Evolutionary conservation across 257 asterid species (phyloP).

Genomic region (Lithospermum erythrorhizon): DNA sequence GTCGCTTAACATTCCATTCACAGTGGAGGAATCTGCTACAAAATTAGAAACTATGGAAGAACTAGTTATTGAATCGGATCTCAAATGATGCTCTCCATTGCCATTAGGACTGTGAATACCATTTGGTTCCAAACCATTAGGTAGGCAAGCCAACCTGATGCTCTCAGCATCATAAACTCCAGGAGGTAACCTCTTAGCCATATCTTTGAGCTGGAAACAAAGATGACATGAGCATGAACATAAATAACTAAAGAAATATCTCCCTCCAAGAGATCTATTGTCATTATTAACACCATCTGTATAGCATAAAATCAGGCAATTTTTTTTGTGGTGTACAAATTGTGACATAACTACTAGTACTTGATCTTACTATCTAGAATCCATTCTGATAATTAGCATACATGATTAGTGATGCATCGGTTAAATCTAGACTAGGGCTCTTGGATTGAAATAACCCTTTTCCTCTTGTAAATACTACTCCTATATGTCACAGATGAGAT

Average conservation of each 20-base stretch:
- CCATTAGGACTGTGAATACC: conserved; percentile 29
- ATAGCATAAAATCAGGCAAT: not conserved
- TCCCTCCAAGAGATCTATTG: not conserved
- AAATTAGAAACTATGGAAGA: conserved; percentile 32
- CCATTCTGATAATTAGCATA: not conserved
- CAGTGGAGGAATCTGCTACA: conserved; percentile 24
- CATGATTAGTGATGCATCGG: not conserved
- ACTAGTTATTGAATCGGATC: conserved; percentile 27
- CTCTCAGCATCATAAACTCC: conserved; percentile 62
- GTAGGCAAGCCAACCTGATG: conserved; percentile 51
- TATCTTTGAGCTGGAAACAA: conserved; percentile 66
- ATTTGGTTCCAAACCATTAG: conserved; percentile 56
- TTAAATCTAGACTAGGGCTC: not conserved
- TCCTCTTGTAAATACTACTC: conserved; percentile 3
- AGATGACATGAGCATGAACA: conserved; percentile 8
- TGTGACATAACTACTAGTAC: not conserved
- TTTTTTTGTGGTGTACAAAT: not conserved
- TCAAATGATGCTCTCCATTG: conserved; percentile 44
- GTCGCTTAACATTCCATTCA: conserved; percentile 25
- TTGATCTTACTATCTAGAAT: not conserved
- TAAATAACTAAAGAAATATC: not conserved
- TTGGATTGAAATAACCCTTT: too few relatives aligned
- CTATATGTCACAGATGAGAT: not conserved
- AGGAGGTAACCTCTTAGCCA: conserved; percentile 89
- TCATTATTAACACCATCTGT: not conserved